phyloP scores from a whole-genome alignment of 768 basidiomycete genomes.

The Pleurotus giganteus region DNA sequence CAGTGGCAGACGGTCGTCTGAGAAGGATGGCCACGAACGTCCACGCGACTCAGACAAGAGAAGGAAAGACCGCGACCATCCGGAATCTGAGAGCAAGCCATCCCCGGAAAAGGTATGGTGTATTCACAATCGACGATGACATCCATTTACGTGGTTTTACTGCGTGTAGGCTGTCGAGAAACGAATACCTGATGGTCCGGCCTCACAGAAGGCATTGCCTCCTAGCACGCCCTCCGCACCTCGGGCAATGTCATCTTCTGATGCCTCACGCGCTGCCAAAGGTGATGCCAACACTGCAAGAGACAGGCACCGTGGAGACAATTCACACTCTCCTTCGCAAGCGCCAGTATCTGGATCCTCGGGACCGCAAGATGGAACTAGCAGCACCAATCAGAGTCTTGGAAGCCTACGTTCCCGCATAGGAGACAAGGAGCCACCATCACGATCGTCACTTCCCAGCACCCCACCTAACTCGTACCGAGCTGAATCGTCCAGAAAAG shows the following conservation, averaged over 20 bases:
- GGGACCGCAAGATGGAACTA: constrained; percentile 5
- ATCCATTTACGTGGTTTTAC: constrained; percentile 12
- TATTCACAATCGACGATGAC: not conserved
- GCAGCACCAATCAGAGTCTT: constrained; percentile 13
- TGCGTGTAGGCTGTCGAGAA: constrained; percentile 50
- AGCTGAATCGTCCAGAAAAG: constrained; percentile 41
- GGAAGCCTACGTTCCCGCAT: constrained; percentile 50
- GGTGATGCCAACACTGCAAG: constrained; percentile 34
- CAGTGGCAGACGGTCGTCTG: constrained; percentile 54
- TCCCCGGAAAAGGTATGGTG: constrained; percentile 59
- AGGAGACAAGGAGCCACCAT: constrained; percentile 52
- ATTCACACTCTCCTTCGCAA: constrained; percentile 14
- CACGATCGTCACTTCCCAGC: constrained; percentile 29
- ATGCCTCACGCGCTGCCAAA: constrained; percentile 40
- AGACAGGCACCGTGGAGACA: constrained; percentile 49
- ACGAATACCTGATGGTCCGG: constrained; percentile 51
- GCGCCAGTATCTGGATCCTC: constrained; percentile 2
- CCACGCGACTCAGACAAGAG: constrained; percentile 66
- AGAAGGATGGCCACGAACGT: constrained; percentile 70
- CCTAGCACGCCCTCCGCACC: constrained; percentile 68
- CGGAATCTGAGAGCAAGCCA: constrained; percentile 48
- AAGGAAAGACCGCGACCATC: constrained; percentile 60
- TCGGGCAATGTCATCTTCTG: constrained; percentile 61
- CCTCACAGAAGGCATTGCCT: constrained; percentile 43
- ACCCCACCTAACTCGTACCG: constrained; percentile 43